Evolutionary conservation across 345 rosid species (phyloP).

Genomic region (Citrus trifoliata): DNA sequence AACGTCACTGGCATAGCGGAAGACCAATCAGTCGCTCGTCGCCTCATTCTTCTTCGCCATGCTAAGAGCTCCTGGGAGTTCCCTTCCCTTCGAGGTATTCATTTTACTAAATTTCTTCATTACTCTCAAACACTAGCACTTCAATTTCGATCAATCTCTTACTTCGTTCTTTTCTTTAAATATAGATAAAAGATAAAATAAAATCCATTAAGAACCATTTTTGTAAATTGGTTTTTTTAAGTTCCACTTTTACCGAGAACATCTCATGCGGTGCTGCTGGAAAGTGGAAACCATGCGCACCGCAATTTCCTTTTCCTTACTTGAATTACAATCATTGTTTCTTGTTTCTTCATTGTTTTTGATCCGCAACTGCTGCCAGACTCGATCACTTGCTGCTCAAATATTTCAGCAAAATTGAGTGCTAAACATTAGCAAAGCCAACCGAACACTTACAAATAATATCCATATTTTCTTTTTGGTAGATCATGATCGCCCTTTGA

Average conservation of each 20-base stretch:
- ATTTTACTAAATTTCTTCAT: neutral
- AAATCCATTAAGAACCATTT: too few relatives aligned
- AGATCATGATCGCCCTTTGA: conserved; percentile 96
- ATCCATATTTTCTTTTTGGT: neutral
- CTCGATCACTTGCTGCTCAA: neutral
- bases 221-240: too few relatives aligned
- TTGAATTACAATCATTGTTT: neutral
- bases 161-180: too few relatives aligned
- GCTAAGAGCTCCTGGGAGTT: conserved; percentile 87
- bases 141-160: neutral
- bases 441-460: neutral
- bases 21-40: conserved; percentile 47
- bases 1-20: conserved; percentile 16
- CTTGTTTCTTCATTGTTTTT: neutral
- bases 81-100: conserved; percentile 61
- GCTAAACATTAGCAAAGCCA: neutral
- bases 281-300: too few relatives aligned
- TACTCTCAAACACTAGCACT: neutral
- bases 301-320: too few relatives aligned
- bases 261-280: too few relatives aligned
- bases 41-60: conserved; percentile 91
- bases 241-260: too few relatives aligned
- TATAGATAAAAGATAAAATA: too few relatives aligned
- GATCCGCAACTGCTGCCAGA: neutral
- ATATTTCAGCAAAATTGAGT: neutral